These are phyloP conservation scores for Hymenoscyphus albidus DNA, from an alignment of 2,329 filamentous ascomycete genomes.

Conservation along the genomic window DNA sequence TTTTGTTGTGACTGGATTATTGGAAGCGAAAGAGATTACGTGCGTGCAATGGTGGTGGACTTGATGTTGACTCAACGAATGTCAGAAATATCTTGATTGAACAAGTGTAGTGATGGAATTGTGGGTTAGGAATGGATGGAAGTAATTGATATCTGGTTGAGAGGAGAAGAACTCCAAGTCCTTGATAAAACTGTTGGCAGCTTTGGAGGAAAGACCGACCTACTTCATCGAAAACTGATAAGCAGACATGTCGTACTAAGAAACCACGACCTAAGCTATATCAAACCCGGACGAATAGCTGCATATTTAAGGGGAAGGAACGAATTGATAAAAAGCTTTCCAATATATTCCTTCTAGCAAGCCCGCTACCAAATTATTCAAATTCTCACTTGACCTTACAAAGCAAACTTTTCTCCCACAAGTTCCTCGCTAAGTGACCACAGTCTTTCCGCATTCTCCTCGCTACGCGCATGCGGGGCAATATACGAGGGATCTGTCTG, in stretches of 20 bases:
- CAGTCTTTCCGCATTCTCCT: slow-evolving; percentile 38
- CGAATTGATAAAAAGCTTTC: too few relatives aligned
- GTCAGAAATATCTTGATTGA: neutral
- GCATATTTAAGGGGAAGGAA: too few relatives aligned
- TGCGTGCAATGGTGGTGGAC: neutral
- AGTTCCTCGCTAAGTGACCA: slow-evolving; percentile 45
- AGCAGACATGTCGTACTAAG: too few relatives aligned
- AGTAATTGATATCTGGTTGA: neutral
- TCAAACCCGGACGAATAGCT: too few relatives aligned
- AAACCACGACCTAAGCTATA: too few relatives aligned
- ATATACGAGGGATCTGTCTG: neutral
- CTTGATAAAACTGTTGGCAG: neutral
- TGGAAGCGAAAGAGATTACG: too few relatives aligned
- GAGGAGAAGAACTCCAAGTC: neutral
- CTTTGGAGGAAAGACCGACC: neutral
- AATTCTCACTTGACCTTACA: neutral
- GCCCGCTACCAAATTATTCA: neutral
- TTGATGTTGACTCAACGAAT: neutral
- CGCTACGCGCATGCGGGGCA: slow-evolving; percentile 13
- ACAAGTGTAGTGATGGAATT: neutral
- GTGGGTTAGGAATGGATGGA: neutral
- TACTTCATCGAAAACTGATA: neutral
- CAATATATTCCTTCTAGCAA: neutral
- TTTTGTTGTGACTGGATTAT: too few relatives aligned
- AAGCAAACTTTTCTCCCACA: slow-evolving; percentile 40